A percentile compares a stretch with the other conserved stretches of the same genome.
Conservation (phyloP, 441 rosid genomes). For the Daphne laureola region DNA sequence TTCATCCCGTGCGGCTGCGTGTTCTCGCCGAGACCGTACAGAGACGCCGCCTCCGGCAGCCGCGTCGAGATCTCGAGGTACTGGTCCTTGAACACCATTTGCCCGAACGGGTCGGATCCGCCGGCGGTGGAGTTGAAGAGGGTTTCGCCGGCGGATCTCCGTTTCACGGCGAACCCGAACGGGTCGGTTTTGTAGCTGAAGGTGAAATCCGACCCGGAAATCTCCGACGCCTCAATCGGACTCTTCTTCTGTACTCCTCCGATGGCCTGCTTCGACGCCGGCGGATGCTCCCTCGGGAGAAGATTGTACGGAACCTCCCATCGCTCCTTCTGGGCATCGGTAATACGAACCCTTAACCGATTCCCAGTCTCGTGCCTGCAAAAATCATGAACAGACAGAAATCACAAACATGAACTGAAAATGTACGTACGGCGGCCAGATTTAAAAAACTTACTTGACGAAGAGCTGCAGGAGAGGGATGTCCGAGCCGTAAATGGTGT, state of each 20-base stretch:
- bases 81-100: constrained; percentile 86
- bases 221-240: constrained; percentile 37
- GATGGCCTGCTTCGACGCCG: constrained; percentile 34
- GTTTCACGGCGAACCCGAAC: constrained; percentile 74
- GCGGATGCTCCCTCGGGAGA: constrained; percentile 68
- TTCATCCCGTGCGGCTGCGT: constrained; percentile 92
- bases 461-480: constrained; percentile 63
- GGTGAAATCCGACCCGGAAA: constrained; percentile 49
- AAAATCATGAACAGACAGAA: not conserved
- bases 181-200: constrained; percentile 73
- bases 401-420: too few relatives aligned
- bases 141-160: constrained; percentile 67
- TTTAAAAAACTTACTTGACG: constrained; percentile 75
- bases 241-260: constrained; percentile 50
- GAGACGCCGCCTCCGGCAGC: constrained; percentile 66
- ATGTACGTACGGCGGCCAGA: too few relatives aligned
- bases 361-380: constrained; percentile 70
- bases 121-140: constrained; percentile 71
- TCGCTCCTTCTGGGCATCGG: constrained; percentile 75
- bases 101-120: constrained; percentile 38
- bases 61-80: constrained; percentile 86
- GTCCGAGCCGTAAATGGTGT: constrained; percentile 72
- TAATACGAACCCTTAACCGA: constrained; percentile 73
- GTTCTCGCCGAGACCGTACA: constrained; percentile 92
- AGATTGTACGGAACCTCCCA: constrained; percentile 97